These are phyloP conservation scores for Xylaria intraflava DNA, from an alignment of 495 filamentous ascomycete genomes.

Conservation along the genomic window DNA sequence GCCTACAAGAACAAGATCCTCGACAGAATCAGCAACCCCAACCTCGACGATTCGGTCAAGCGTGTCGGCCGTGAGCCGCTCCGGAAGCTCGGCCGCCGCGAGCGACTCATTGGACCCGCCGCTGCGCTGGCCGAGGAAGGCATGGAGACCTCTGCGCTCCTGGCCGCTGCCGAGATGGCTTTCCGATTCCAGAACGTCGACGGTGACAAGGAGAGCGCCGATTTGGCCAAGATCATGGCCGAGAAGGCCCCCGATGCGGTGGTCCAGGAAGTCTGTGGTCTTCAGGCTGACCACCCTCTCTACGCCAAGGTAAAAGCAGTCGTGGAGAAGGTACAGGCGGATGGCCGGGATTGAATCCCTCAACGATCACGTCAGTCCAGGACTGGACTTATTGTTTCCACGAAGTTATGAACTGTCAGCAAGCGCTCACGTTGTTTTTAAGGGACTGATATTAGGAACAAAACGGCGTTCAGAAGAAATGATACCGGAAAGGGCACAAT, in stretches of 20 bases:
- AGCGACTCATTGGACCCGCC: constrained; percentile 92
- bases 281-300: constrained; percentile 64
- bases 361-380: not conserved
- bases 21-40: constrained; percentile 86
- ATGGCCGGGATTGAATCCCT: constrained; percentile 30
- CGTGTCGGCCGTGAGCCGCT: constrained; percentile 93
- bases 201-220: constrained; percentile 76
- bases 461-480: constrained; percentile 14
- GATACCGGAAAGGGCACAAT: constrained; percentile 8
- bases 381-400: constrained; percentile 15
- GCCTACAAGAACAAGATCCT: constrained; percentile 91
- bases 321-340: constrained; percentile 71
- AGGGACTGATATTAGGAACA: constrained; percentile 9
- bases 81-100: constrained; percentile 84
- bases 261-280: constrained; percentile 63
- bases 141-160: constrained; percentile 58
- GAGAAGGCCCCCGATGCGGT: constrained; percentile 60
- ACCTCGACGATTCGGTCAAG: constrained; percentile 85
- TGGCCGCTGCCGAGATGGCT: constrained; percentile 76
- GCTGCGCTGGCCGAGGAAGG: constrained; percentile 74
- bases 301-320: constrained; percentile 63
- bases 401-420: constrained; percentile 26
- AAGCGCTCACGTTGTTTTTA: constrained; percentile 11
- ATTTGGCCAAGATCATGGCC: constrained; percentile 77
- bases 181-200: constrained; percentile 89